These are phyloP conservation scores for Saccharomyces pastorianus DNA, from an alignment of 1,139 yeast genomes.

Conservation along the genomic window DNA sequence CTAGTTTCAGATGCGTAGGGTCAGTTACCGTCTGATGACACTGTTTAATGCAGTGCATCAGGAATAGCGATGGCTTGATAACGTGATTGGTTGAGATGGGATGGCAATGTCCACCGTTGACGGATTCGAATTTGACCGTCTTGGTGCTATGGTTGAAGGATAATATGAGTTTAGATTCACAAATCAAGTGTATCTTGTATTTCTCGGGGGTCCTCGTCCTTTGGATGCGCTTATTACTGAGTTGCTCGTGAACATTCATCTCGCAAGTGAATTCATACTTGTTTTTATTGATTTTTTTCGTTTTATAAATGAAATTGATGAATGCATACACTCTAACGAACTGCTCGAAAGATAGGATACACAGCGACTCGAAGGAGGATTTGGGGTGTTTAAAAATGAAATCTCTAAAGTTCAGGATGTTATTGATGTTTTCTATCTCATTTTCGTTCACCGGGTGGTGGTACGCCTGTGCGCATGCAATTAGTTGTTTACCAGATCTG, in stretches of 20 bases:
- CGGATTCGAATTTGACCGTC: background rate
- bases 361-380: background rate
- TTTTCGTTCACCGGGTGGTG: background rate
- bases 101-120: background rate
- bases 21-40: background rate
- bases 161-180: background rate
- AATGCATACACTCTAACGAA: background rate
- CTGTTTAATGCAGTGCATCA: background rate
- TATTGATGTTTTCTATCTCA: background rate
- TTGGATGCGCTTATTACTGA: background rate
- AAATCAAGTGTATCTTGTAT: background rate
- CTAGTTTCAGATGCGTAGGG: background rate
- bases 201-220: background rate
- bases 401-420: background rate
- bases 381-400: background rate
- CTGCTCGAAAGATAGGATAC: background rate
- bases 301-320: background rate
- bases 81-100: background rate
- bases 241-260: background rate
- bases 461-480: background rate
- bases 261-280: background rate
- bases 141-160: background rate
- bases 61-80: background rate
- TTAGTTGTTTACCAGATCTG: background rate
- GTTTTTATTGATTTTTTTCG: background rate